Evolutionary conservation across 2,329 filamentous ascomycete genomes (phyloP).

Genomic region (Aspergillus sojae): DNA sequence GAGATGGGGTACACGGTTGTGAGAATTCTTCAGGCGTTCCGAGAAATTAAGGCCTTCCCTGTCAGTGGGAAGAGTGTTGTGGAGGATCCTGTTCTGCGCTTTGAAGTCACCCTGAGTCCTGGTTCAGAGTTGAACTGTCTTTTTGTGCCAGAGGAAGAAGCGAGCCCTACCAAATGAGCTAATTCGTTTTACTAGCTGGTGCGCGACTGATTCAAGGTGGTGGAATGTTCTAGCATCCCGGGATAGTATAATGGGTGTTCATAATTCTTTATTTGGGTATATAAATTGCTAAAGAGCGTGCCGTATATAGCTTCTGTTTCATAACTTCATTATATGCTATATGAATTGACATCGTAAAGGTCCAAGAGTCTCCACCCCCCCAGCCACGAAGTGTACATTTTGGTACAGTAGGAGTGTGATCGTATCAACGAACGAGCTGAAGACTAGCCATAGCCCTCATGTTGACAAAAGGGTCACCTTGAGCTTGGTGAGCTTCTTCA

Average conservation of each 20-base stretch:
- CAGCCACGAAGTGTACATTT: neutral
- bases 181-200: neutral
- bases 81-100: constrained; percentile 38
- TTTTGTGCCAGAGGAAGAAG: constrained; percentile 37
- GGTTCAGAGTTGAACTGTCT: constrained; percentile 43
- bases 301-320: neutral
- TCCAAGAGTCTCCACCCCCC: neutral
- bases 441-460: neutral
- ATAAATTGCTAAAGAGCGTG: neutral
- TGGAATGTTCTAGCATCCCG: neutral
- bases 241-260: neutral
- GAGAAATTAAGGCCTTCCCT: constrained; percentile 38
- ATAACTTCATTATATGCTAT: neutral
- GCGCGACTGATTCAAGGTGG: neutral
- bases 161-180: constrained; percentile 6
- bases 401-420: neutral
- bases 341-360: neutral
- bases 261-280: neutral
- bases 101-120: constrained; percentile 44
- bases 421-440: neutral
- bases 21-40: constrained; percentile 46
- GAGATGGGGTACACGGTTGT: constrained; percentile 58
- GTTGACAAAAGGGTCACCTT: constrained; percentile 19
- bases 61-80: constrained; percentile 34
- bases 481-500: constrained; percentile 34